These are phyloP conservation scores for Penicillium goetzii DNA, from an alignment of 495 filamentous ascomycete genomes.

Conservation along the genomic window DNA sequence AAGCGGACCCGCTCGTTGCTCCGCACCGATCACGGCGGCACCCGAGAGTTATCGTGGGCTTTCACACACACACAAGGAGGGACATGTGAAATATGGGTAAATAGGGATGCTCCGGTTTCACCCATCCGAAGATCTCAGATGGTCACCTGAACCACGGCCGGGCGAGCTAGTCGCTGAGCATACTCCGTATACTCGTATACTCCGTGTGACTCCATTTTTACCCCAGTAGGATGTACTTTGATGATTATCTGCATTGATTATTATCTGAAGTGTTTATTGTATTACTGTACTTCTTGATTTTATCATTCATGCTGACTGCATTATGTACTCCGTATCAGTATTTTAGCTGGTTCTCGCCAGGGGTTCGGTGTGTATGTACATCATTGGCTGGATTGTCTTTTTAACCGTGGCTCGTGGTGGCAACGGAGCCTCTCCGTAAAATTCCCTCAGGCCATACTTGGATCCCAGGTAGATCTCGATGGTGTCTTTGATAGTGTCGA, in stretches of 20 bases:
- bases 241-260: neutral
- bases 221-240: neutral
- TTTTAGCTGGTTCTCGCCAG: conserved; percentile 5
- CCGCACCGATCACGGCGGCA: conserved; percentile 31
- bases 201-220: neutral
- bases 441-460: neutral
- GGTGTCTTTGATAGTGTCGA: neutral
- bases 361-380: neutral
- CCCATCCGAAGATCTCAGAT: conserved; percentile 2
- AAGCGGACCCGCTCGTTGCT: conserved; percentile 20
- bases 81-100: conserved; percentile 16
- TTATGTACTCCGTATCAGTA: neutral
- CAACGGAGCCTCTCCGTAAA: conserved; percentile 7
- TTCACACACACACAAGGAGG: conserved; percentile 4
- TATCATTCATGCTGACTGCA: neutral
- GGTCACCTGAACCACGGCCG: conserved; percentile 1
- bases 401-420: conserved; percentile 22
- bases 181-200: neutral
- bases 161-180: neutral
- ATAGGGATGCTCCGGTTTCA: conserved; percentile 22
- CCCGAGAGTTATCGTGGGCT: conserved; percentile 11
- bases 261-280: neutral
- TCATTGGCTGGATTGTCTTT: conserved; percentile 5
- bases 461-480: neutral
- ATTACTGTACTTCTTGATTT: neutral